Evolutionary conservation across 2,329 filamentous ascomycete genomes (phyloP).

Genomic region (Ascochyta koolunga): DNA sequence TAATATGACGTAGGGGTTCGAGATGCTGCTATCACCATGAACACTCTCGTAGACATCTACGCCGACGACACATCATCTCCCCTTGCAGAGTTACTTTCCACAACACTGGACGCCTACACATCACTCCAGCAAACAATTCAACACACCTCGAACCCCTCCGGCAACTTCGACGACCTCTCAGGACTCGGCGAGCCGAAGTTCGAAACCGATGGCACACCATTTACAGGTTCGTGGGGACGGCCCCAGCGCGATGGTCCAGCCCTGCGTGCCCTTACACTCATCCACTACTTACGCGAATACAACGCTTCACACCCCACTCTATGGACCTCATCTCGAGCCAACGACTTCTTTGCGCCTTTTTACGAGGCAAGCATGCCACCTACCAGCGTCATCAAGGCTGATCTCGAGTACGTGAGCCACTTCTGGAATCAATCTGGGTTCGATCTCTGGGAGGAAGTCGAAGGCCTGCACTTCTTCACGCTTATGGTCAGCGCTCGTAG

Average conservation of each 20-base stretch:
- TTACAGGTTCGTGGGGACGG: constrained; percentile 49
- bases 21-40: constrained; percentile 53
- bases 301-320: constrained; percentile 49
- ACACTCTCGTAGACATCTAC: constrained; percentile 50
- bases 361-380: constrained; percentile 48
- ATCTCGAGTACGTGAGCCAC: constrained; percentile 53
- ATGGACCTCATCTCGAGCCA: constrained; percentile 35
- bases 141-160: constrained; percentile 48
- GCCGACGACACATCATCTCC: constrained; percentile 37
- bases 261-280: constrained; percentile 51
- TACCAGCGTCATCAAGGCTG: constrained; percentile 52
- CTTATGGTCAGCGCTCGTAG: constrained; percentile 47
- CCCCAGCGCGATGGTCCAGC: constrained; percentile 55
- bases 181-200: constrained; percentile 55
- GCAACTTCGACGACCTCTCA: constrained; percentile 43
- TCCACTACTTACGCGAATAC: constrained; percentile 50
- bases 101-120: constrained; percentile 42
- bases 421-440: constrained; percentile 52
- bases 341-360: constrained; percentile 42
- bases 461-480: constrained; percentile 52
- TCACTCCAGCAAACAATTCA: constrained; percentile 46
- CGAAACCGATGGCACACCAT: constrained; percentile 46
- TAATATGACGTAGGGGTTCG: constrained; percentile 46
- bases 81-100: constrained; percentile 34
- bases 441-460: constrained; percentile 55